phyloP scores from a whole-genome alignment of 2,329 filamentous ascomycete species.

The Amphichorda felina region DNA sequence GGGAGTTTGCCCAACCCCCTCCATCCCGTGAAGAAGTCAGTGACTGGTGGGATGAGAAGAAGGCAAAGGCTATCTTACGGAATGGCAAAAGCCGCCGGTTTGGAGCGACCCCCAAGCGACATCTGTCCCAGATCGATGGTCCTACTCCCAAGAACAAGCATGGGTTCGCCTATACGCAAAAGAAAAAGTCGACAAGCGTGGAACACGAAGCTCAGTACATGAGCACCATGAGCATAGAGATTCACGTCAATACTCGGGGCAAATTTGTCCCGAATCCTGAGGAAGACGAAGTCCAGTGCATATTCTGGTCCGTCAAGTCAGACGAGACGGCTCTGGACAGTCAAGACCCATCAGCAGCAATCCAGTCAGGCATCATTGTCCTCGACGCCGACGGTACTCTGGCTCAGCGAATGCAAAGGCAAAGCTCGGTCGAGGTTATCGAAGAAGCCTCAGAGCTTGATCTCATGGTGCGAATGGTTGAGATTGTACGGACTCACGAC shows the following conservation, averaged over 20 bases:
- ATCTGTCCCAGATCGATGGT: slow-evolving; percentile 76
- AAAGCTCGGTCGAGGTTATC: slow-evolving; percentile 52
- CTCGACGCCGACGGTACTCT: slow-evolving; percentile 51
- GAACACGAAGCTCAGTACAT: slow-evolving; percentile 85
- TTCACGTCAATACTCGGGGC: slow-evolving; percentile 81
- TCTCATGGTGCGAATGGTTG: slow-evolving; percentile 72
- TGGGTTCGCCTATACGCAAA: slow-evolving; percentile 79
- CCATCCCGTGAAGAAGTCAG: slow-evolving; percentile 60
- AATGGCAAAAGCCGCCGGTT: slow-evolving; percentile 5
- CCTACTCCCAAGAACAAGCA: slow-evolving; percentile 73
- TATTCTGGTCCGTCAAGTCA: slow-evolving; percentile 84
- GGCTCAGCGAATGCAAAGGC: slow-evolving; percentile 48
- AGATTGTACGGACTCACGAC: slow-evolving; percentile 73
- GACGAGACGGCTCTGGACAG: slow-evolving; percentile 49
- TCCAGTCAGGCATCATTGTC: slow-evolving; percentile 60
- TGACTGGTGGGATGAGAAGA: slow-evolving; percentile 42
- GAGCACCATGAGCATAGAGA: slow-evolving; percentile 89
- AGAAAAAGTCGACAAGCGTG: slow-evolving; percentile 60
- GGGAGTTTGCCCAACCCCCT: slow-evolving; percentile 65
- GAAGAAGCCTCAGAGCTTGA: slow-evolving; percentile 74
- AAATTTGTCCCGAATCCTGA: slow-evolving; percentile 79
- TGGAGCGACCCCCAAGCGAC: slow-evolving; percentile 16
- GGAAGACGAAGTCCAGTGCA: slow-evolving; percentile 73
- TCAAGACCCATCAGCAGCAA: slow-evolving; percentile 28
- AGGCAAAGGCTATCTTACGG: neutral